A percentile compares a stretch with the other conserved stretches of the same genome.
Conservation (phyloP, 1,284 basidiomycete genomes). For the Sporisorium graminicola region DNA sequence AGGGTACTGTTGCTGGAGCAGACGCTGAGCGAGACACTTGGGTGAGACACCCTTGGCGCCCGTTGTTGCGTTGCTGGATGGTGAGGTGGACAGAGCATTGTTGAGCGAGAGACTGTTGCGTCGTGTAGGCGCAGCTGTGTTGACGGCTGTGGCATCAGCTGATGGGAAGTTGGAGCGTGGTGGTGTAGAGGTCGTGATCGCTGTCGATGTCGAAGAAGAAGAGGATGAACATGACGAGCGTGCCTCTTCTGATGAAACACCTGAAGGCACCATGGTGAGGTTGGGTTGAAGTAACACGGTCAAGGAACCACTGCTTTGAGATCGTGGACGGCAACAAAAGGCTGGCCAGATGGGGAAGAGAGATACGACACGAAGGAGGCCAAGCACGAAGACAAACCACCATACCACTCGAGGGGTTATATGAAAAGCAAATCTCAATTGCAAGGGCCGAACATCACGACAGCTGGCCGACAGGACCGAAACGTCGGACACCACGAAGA, state of each 20-base stretch:
- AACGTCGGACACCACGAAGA: constrained; percentile 6
- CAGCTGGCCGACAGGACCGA: constrained; percentile 14
- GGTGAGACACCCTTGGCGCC: constrained; percentile 30
- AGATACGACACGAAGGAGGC: neutral
- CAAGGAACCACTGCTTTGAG: neutral
- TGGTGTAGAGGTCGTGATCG: constrained; percentile 7
- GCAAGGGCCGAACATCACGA: neutral
- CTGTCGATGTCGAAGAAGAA: constrained; percentile 5
- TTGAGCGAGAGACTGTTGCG: constrained; percentile 38
- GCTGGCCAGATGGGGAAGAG: neutral
- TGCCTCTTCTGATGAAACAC: constrained; percentile 3
- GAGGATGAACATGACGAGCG: constrained; percentile 32
- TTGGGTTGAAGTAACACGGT: too few species aligned
- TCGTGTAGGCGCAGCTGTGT: constrained; percentile 44
- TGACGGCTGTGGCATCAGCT: constrained; percentile 47
- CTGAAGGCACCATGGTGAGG: constrained; percentile 15
- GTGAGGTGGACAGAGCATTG: constrained; percentile 1
- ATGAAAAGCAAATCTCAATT: neutral
- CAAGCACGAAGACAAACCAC: neutral
- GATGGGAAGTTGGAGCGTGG: constrained; percentile 27
- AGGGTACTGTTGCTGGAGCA: constrained; percentile 35
- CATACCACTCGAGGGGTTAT: neutral
- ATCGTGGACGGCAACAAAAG: neutral
- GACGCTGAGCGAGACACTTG: constrained; percentile 42
- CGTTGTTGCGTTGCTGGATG: neutral